Evolutionary conservation across 176 grass and related monocot species (phyloP).

Genomic region (Puya raimondii): DNA sequence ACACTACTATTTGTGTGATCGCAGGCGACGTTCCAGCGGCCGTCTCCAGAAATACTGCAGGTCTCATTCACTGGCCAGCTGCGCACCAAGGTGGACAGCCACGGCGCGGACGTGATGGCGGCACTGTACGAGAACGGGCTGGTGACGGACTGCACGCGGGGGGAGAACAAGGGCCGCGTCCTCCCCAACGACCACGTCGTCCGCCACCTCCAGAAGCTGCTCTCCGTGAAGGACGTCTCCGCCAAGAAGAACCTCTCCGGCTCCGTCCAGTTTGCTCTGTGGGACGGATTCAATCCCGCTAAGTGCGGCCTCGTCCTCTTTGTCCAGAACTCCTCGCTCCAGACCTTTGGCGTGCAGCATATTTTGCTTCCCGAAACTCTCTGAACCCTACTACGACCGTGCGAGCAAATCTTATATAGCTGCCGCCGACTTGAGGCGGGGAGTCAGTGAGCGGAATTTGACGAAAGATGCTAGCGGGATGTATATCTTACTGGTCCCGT

Average conservation of each 20-base stretch:
- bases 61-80: slow-evolving; percentile 59
- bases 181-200: slow-evolving; percentile 81
- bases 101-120: slow-evolving; percentile 57
- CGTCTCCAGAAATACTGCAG: slow-evolving; percentile 52
- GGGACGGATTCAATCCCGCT: slow-evolving; percentile 64
- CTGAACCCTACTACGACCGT: slow-evolving; percentile 12
- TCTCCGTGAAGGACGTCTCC: slow-evolving; percentile 41
- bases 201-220: slow-evolving; percentile 69
- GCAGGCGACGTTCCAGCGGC: slow-evolving; percentile 55
- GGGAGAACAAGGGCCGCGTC: slow-evolving; percentile 76
- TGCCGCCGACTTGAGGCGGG: background rate
- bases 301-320: slow-evolving; percentile 75
- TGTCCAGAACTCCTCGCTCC: slow-evolving; percentile 64
- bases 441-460: no score
- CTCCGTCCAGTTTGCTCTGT: slow-evolving; percentile 53
- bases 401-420: background rate
- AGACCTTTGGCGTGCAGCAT: slow-evolving; percentile 75
- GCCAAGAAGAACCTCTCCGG: slow-evolving; percentile 61
- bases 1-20: background rate
- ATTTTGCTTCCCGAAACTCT: slow-evolving; percentile 57
- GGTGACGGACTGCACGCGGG: slow-evolving; percentile 59
- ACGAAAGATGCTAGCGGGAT: no score
- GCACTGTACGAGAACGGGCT: slow-evolving; percentile 80
- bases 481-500: no score
- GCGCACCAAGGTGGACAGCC: slow-evolving; percentile 40